phyloP scores from a whole-genome alignment of 2,329 filamentous ascomycete genomes.

The Ophiognomonia clavigignenti-juglandacearum region DNA sequence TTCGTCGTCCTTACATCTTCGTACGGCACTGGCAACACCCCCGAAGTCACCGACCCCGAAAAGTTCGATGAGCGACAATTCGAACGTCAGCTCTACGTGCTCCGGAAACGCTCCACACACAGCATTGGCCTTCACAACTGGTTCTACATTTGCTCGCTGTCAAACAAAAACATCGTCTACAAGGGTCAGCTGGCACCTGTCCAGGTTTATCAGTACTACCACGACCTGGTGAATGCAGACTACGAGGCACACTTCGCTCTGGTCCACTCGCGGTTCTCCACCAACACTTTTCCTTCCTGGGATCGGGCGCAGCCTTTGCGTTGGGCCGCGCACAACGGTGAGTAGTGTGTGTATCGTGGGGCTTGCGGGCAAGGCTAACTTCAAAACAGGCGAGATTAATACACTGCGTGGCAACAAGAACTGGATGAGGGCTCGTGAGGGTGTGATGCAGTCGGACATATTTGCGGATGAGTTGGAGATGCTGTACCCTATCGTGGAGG shows the following conservation, averaged over 20 bases:
- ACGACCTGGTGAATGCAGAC: conserved; percentile 93
- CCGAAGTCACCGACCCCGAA: conserved; percentile 71
- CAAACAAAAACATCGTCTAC: conserved; percentile 98
- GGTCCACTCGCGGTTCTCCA: conserved; percentile 95
- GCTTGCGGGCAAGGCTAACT: conserved; percentile 15
- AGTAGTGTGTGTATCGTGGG: conserved; percentile 45
- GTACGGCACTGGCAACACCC: conserved; percentile 77
- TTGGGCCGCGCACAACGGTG: conserved; percentile 96
- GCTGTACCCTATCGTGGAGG: conserved; percentile 92
- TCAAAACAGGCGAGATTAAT: conserved; percentile 72
- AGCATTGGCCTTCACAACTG: conserved; percentile 94
- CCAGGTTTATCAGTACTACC: conserved; percentile 97
- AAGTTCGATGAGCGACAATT: conserved; percentile 81
- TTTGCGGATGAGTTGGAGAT: conserved; percentile 89
- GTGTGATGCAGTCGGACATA: conserved; percentile 85
- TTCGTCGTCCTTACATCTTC: conserved; percentile 85
- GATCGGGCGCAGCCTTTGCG: conserved; percentile 92
- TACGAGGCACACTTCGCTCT: conserved; percentile 96
- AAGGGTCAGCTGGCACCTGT: conserved; percentile 93
- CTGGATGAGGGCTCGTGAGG: conserved; percentile 97
- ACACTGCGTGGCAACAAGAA: conserved; percentile 98
- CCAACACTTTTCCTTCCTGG: conserved; percentile 98
- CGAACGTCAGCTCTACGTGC: conserved; percentile 87
- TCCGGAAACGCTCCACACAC: conserved; percentile 92
- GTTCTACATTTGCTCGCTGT: conserved; percentile 97